Conservation (phyloP, 208 protist species). For the Angomonas deanei region DNA sequence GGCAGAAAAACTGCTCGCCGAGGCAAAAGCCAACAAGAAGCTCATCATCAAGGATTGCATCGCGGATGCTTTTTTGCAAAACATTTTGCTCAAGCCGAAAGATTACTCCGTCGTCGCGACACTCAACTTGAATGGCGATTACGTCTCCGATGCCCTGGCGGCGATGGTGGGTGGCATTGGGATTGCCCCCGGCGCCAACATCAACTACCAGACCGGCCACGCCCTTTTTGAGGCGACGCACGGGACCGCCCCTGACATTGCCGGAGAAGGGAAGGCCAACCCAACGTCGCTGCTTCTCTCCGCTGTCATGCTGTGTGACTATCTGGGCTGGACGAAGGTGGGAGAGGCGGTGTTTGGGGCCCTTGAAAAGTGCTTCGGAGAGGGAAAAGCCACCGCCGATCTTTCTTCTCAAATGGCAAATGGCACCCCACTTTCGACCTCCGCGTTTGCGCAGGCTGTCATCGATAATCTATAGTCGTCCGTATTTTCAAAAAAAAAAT, state of each 20-base stretch:
- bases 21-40: constrained; percentile 27
- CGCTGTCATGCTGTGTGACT: constrained; percentile 40
- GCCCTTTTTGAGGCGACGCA: constrained; percentile 55
- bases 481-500: background rate
- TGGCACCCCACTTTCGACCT: constrained; percentile 24
- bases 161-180: constrained; percentile 70
- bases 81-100: constrained; percentile 32
- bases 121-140: constrained; percentile 50
- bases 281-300: constrained; percentile 43
- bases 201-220: constrained; percentile 47
- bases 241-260: constrained; percentile 52
- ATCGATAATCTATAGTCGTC: constrained; percentile 23
- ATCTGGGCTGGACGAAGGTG: constrained; percentile 42
- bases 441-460: constrained; percentile 22
- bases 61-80: constrained; percentile 47
- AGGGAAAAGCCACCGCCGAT: constrained; percentile 29
- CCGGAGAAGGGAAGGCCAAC: constrained; percentile 34
- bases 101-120: constrained; percentile 47
- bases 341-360: constrained; percentile 21
- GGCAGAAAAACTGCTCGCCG: constrained; percentile 19
- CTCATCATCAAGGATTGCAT: constrained; percentile 55
- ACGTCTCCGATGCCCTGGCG: constrained; percentile 54
- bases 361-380: constrained; percentile 30
- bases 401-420: constrained; percentile 26
- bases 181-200: constrained; percentile 50